phyloP scores from a whole-genome alignment of 2,329 filamentous ascomycete species.

The Curvularia spicifera region DNA sequence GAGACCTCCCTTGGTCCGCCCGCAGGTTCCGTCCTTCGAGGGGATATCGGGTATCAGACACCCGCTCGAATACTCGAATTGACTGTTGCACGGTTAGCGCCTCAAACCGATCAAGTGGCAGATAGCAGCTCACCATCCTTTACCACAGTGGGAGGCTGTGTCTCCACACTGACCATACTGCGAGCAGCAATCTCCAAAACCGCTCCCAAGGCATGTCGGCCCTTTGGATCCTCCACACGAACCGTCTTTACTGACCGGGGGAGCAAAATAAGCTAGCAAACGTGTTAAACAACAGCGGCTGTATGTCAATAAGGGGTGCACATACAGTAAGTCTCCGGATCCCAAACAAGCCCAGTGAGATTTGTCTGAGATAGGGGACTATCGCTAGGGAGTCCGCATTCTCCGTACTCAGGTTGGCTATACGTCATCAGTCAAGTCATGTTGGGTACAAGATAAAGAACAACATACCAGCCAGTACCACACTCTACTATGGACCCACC shows the following conservation, averaged over 20 bases:
- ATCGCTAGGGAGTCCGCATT: neutral
- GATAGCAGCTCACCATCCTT: neutral
- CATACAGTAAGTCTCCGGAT: neutral
- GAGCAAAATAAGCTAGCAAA: neutral
- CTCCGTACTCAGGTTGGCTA: neutral
- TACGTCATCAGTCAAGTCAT: neutral
- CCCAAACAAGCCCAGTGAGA: neutral
- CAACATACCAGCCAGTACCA: neutral
- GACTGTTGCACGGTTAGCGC: neutral
- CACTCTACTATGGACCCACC: neutral
- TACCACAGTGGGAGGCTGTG: neutral
- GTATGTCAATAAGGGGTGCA: neutral
- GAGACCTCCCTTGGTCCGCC: neutral
- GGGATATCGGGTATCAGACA: neutral
- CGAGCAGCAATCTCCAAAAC: neutral
- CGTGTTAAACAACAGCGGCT: neutral
- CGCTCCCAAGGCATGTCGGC: neutral
- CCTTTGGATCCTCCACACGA: neutral
- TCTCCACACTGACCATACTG: neutral
- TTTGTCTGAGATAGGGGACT: neutral
- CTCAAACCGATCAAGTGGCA: neutral
- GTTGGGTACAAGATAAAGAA: neutral
- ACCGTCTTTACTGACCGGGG: neutral
- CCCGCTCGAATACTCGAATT: neutral
- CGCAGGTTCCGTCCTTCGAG: neutral